Percentiles rank a stretch among this genome's conserved stretches.
These are phyloP conservation scores for Gamarada debralockiae DNA, from an alignment of 495 filamentous ascomycete species.

Conservation along the genomic window DNA sequence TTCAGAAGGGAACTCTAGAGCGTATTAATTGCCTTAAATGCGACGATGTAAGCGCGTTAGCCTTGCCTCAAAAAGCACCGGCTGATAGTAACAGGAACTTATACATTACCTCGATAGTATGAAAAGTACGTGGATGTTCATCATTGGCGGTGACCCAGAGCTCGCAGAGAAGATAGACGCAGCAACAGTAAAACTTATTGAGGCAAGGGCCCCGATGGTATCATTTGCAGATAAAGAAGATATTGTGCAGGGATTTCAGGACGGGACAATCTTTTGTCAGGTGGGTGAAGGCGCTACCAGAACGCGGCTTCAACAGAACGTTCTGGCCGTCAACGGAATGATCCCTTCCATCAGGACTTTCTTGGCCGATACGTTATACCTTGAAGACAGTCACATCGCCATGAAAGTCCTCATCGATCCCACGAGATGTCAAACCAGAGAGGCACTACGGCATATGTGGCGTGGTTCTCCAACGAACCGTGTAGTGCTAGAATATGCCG, in stretches of 20 bases:
- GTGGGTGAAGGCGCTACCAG: not conserved
- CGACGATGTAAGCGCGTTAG: conserved; percentile 6
- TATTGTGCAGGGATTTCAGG: not conserved
- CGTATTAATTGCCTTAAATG: conserved; percentile 10
- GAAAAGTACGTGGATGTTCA: not conserved
- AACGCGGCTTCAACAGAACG: conserved; percentile 7
- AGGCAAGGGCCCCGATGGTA: conserved; percentile 1
- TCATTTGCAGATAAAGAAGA: conserved; percentile 7
- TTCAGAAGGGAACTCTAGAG: conserved; percentile 9
- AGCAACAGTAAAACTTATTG: not conserved
- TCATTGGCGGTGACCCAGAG: conserved; percentile 1
- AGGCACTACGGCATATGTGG: conserved; percentile 11
- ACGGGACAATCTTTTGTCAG: not conserved
- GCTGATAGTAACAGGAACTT: conserved; percentile 7
- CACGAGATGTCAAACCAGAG: conserved; percentile 9
- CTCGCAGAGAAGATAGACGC: conserved; percentile 4
- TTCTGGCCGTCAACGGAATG: conserved; percentile 5
- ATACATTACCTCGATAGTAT: conserved; percentile 12
- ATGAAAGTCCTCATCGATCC: conserved; percentile 6
- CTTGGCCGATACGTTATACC: conserved; percentile 4
- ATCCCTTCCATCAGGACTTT: conserved; percentile 13
- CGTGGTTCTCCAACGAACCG: conserved; percentile 1
- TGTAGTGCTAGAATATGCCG: conserved; percentile 11
- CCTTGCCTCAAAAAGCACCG: conserved; percentile 1
- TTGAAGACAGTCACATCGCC: conserved; percentile 5